Base-by-base conservation (phyloP, 306 rosid species). In the Vigna reflexopilosa region DNA sequence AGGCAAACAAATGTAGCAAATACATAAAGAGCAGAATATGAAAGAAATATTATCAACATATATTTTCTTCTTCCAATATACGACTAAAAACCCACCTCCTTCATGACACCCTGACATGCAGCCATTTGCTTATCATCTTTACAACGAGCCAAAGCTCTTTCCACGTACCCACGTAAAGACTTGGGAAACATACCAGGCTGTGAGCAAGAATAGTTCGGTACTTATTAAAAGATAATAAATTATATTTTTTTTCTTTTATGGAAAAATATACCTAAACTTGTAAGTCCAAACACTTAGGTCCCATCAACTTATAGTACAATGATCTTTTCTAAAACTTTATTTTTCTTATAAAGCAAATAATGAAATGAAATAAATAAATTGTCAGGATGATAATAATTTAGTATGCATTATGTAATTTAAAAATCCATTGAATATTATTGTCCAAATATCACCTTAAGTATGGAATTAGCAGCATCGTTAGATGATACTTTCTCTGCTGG, bases 121-220 rank as follows among this genome's bases (percentile, higher is more conserved):
- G 88, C 71, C 99, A 86, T 91, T 78, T 90, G 96, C 50, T 42
- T 84, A 72, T 96, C 99, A 85, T 86, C 97, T 84, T 93, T 90
- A 88, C 94, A 96, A 30, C 99, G 97, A 80, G 91, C 90, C 92
- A 93, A 86, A 75, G 94, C 98, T 89, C 97, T 96, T 85, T 90
- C 98, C 67, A 93, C 97, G 86, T 96, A 96, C 65, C 94, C 96
- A 56, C 99, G 93, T 71, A 96, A 79, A 38, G 98, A 93, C 76
- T 87, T 93, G 30, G 99, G 99, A 78, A 93, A 93, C 89, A 80
- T 84, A 77, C 90, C 96, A 73, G 99, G 93, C 99, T 96, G 93
- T 81, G 82, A 64, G 75, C 49, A 76, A 87, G 55, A 71, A 75
- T 73, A 45, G 70, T 73, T 76, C 56, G 69, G 72, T 69, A 73